A percentile compares a stretch with the other conserved stretches of the same genome.
Conservation (phyloP, 441 rosid species). For the Erysimum cheiri region DNA sequence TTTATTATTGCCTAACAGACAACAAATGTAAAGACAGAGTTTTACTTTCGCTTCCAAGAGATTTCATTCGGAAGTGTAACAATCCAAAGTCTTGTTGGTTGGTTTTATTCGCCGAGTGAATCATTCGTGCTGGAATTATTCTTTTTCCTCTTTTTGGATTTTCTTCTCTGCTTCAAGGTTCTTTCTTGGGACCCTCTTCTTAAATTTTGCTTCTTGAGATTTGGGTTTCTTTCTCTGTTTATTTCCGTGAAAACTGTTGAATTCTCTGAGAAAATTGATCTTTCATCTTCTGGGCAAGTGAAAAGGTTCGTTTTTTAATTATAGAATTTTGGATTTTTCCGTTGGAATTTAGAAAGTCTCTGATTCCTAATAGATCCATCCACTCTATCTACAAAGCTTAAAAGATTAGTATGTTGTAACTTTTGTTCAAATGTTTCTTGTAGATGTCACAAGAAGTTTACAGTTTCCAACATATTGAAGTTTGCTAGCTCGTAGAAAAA, state of each 20-base stretch:
- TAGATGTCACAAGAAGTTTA: conserved; percentile 24
- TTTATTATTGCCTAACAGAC: conserved; percentile 1
- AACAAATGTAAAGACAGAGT: background rate
- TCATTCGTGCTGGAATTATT: conserved; percentile 14
- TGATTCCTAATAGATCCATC: conserved; percentile 1
- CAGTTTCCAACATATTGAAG: no score
- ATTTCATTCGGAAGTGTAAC: conserved; percentile 9
- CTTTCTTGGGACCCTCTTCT: background rate
- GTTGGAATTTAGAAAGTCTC: background rate
- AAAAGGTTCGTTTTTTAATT: conserved; percentile 27
- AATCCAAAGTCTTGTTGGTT: conserved; percentile 23
- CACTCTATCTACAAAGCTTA: background rate
- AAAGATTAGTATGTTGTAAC: background rate
- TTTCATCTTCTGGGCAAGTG: conserved; percentile 3
- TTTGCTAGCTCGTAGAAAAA: conserved; percentile 35
- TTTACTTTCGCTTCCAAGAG: conserved; percentile 19
- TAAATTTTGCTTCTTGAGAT: conserved; percentile 9
- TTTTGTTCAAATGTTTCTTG: conserved; percentile 11
- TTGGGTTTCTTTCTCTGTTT: conserved; percentile 16
- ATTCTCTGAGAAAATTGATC: background rate
- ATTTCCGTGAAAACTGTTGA: background rate
- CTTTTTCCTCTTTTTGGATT: conserved; percentile 3
- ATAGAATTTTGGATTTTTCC: background rate
- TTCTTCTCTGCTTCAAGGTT: conserved; percentile 22
- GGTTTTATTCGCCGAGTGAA: conserved; percentile 20